Percentiles rank a stretch among this genome's conserved stretches.
phyloP scores from a whole-genome alignment of 2,329 filamentous ascomycete genomes.

The Xylogone sp. region DNA sequence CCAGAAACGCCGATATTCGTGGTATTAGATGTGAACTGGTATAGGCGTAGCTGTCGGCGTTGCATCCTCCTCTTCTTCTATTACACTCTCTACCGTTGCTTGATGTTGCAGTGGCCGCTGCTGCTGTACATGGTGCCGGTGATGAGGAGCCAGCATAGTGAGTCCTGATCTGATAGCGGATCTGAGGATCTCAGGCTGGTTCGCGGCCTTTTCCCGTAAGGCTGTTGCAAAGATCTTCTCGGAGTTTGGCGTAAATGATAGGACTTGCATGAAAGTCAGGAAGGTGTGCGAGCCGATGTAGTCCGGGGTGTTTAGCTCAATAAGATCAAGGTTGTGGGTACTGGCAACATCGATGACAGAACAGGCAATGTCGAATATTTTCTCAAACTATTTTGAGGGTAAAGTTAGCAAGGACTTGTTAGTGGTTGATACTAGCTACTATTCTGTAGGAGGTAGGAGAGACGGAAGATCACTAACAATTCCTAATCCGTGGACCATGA shows the following conservation, averaged over 20 bases:
- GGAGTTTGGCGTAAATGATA: slow-evolving; percentile 36
- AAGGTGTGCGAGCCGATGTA: slow-evolving; percentile 20
- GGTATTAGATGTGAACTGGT: too few relatives aligned
- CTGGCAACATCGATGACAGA: slow-evolving; percentile 36
- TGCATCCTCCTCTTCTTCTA: too few relatives aligned
- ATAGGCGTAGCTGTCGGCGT: too few relatives aligned
- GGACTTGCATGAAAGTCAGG: slow-evolving; percentile 35
- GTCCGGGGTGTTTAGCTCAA: slow-evolving; percentile 15
- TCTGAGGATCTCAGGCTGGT: slow-evolving; percentile 22
- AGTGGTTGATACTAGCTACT: too few relatives aligned
- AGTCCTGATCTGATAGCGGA: not conserved
- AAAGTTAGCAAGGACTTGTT: not conserved
- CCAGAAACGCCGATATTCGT: too few relatives aligned
- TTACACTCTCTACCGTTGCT: too few relatives aligned
- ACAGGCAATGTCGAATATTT: slow-evolving; percentile 37
- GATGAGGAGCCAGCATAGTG: not conserved
- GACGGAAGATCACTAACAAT: slow-evolving; percentile 15
- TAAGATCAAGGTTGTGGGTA: slow-evolving; percentile 21
- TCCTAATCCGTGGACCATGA: slow-evolving; percentile 38
- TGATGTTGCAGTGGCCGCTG: too few relatives aligned
- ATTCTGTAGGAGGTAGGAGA: too few relatives aligned
- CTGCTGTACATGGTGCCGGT: too few relatives aligned
- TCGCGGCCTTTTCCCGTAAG: slow-evolving; percentile 33
- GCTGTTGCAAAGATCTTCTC: slow-evolving; percentile 35
- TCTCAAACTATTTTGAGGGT: slow-evolving; percentile 28